These are phyloP conservation scores for Coffea humblotiana DNA, from an alignment of 305 asterid species.

Conservation along the genomic window DNA sequence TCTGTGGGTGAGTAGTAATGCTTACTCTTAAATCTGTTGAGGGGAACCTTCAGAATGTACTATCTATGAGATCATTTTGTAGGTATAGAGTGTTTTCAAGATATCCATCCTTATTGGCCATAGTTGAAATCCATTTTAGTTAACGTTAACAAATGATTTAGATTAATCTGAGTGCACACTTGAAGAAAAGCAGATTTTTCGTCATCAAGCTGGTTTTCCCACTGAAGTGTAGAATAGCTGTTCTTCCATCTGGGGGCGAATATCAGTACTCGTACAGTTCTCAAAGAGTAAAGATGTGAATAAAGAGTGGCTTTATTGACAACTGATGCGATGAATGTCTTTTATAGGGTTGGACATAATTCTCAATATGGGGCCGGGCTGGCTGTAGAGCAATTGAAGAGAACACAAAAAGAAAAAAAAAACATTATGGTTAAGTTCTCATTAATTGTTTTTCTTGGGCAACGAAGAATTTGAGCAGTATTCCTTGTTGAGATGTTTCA, in stretches of 20 bases:
- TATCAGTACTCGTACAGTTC: background rate
- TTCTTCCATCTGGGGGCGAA: background rate
- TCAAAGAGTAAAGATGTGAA: background rate
- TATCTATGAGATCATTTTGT: conserved; percentile 3
- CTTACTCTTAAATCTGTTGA: background rate
- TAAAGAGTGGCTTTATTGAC: background rate
- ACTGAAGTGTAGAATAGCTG: background rate
- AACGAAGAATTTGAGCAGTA: too few relatives aligned
- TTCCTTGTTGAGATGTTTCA: too few relatives aligned
- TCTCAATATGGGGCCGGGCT: background rate
- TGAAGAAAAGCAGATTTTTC: background rate
- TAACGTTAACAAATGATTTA: background rate
- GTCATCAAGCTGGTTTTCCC: background rate
- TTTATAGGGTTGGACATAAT: background rate
- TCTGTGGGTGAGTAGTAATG: background rate
- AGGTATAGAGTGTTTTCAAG: background rate
- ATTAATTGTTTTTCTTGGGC: background rate
- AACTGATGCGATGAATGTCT: background rate
- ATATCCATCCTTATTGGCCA: background rate
- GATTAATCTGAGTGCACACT: background rate
- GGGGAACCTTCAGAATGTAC: background rate
- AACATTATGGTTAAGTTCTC: too few relatives aligned
- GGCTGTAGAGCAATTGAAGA: background rate
- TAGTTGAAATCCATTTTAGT: background rate
- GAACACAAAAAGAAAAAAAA: background rate